Base-by-base conservation (phyloP, 2,329 filamentous ascomycete species). In the Neopestalotiopsis rosae region DNA sequence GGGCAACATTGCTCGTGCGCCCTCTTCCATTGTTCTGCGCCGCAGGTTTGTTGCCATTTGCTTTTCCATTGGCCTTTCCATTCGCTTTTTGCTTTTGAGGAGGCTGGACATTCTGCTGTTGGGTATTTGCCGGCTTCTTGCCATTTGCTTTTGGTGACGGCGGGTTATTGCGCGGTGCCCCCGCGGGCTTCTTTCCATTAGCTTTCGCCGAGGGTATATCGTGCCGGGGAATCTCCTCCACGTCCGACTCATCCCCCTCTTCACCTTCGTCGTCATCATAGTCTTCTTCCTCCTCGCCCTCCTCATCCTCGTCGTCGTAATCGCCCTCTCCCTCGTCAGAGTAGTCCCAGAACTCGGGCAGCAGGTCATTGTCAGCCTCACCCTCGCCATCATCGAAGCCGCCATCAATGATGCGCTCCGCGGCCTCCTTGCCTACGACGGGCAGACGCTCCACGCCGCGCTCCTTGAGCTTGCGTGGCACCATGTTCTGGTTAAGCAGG, bases 401-500 rank as follows among this genome's bases (percentile, higher is more conserved):
- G 0, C 77, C 74, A 1, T 73, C 76, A 7, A 81, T 62, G 13
- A 83, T 75, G 34, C 81, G 76, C 59, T 79, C 75, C 1, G 83
- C 82, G 0, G 82, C 81, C 24, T 79, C 76, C 7, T 76, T 76
- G 0, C 82, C 83, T 0, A 84, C 77, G 0, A 85, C 76, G 0
- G 83, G 83, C 10, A 85, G 69, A 2, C 71, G 76, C 70, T 77
- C 72, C 0, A 84, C 76, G 0, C 81, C 82, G 5, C 74, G 70
- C 10, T 79, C 77, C 24, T 74, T 77, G 0, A 78, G 79, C 32
- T 74, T 73, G 12, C 80, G 74, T 0, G 83, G 80, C 0, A 84
- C 64, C 0, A 81, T 14, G 0, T 77, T 77, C 0, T 80, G 81
- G 52, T 84, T 81, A 42, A 92, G 72, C 45, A 91, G 74, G 0